Evolutionary conservation across 495 filamentous ascomycete genomes (phyloP), one percentile per base, ranked within the genome.

Genomic region (Penicillium daleae): DNA sequence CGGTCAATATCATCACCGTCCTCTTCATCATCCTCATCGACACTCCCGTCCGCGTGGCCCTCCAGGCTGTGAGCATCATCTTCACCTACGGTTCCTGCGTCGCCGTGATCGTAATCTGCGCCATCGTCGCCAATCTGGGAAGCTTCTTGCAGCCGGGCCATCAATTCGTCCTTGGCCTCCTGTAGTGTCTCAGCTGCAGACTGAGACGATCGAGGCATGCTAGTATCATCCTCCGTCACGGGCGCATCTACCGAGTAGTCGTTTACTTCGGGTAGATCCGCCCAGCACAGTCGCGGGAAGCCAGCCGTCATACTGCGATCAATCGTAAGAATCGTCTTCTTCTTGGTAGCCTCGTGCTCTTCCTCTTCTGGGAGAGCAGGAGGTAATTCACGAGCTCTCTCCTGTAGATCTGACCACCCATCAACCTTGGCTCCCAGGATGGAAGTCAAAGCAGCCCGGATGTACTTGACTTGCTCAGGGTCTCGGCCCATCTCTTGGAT

Each of bases 11-110:
- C 70, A 48, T 72, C 67, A 6, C 61, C 64, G 2, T 66, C 86
- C 44, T 92, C 91, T 21, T 90, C 88, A 24, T 88, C 76, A 59
- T 72, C 85, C 71, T 67, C 81, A 32, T 87, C 83, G 24, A 83
- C 78, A 52, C 86, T 85, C 51, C 76, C 84, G 29, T 86, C 82
- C 0, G 80, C 81, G 54, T 79, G 77, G 5, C 77, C 71, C 22
- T 82, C 71, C 59, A 76, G 59, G 49, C 76, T 78, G 56, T 80
- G 81, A 6, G 78, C 78, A 26, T 81, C 83, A 24, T 83, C 81
- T 52, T 81, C 80, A 32, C 75, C 76, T 12, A 78, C 71, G 4
- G 77, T 79, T 26, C 78, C 77, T 13, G 74, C 80, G 62, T 85
- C 83, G 3, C 81, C 82, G 12, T 73, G 67, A 55, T 85, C 79